phyloP scores from a whole-genome alignment of 2,329 filamentous ascomycete species.

The Fusarium hostae region DNA sequence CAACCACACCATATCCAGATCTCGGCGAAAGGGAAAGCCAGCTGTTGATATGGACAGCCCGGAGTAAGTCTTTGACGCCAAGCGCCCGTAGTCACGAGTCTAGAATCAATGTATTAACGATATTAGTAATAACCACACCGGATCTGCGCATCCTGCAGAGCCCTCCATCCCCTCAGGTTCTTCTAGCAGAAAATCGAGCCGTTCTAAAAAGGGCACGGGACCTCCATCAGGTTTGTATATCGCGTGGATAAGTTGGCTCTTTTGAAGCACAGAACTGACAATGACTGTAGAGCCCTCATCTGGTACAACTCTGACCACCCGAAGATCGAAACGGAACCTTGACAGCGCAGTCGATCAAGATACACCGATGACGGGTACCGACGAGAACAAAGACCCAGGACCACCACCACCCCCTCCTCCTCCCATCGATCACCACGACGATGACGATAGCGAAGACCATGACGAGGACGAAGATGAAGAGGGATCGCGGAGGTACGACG shows the following conservation, averaged over 20 bases:
- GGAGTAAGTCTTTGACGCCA: conserved; percentile 62
- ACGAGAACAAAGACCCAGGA: conserved; percentile 60
- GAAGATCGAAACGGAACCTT: conserved; percentile 65
- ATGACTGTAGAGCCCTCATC: conserved; percentile 48
- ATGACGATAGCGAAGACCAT: conserved; percentile 52
- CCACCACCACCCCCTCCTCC: conserved; percentile 58
- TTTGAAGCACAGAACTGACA: conserved; percentile 20
- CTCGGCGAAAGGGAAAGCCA: conserved; percentile 70
- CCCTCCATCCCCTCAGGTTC: conserved; percentile 68
- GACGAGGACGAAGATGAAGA: conserved; percentile 49
- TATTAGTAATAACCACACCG: conserved; percentile 48
- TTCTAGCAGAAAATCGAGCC: conserved; percentile 77
- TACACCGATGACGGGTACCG: conserved; percentile 76
- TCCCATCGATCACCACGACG: conserved; percentile 49
- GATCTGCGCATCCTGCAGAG: conserved; percentile 71
- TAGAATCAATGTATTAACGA: conserved; percentile 17
- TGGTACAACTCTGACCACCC: conserved; percentile 53
- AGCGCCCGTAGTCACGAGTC: neutral
- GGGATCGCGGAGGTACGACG: conserved; percentile 56
- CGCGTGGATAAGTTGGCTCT: neutral
- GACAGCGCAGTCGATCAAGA: conserved; percentile 68
- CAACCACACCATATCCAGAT: conserved; percentile 53
- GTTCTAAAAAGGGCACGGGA: conserved; percentile 73
- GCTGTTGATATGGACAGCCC: conserved; percentile 76
- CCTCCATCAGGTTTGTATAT: conserved; percentile 52